Evolutionary conservation across 371 early-diverging fungal species (phyloP).

Genomic region (Mucor indicus): DNA sequence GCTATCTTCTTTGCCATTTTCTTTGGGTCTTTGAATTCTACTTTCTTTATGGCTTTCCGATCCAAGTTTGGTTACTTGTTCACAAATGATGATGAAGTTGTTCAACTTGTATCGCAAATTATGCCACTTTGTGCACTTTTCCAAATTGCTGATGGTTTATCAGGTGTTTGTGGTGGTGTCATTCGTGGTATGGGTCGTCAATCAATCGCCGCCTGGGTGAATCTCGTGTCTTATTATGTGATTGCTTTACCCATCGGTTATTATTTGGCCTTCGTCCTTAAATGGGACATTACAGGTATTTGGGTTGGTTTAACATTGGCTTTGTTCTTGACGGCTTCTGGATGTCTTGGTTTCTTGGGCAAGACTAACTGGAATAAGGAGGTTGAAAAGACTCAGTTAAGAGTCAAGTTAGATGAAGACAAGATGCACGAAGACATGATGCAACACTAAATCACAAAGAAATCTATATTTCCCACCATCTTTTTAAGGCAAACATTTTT

Average conservation of each 20-base stretch:
- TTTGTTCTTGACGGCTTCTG: conserved; percentile 37
- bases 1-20: conserved; percentile 42
- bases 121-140: conserved; percentile 75
- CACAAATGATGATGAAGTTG: conserved; percentile 63
- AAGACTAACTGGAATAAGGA: conserved; percentile 39
- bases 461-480: no score
- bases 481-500: no score
- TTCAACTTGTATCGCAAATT: conserved; percentile 59
- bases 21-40: conserved; percentile 29
- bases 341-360: conserved; percentile 25
- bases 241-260: conserved; percentile 67
- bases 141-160: conserved; percentile 69
- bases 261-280: conserved; percentile 49
- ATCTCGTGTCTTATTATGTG: conserved; percentile 59
- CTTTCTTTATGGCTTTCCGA: conserved; percentile 34
- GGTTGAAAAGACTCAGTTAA: conserved; percentile 27
- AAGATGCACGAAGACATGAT: conserved; percentile 16
- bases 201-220: conserved; percentile 61
- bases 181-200: conserved; percentile 70
- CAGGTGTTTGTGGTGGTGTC: conserved; percentile 64
- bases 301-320: conserved; percentile 59
- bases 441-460: no score
- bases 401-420: conserved; percentile 27
- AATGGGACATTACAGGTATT: conserved; percentile 60
- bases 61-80: conserved; percentile 60